phyloP scores from a whole-genome alignment of 2,329 filamentous ascomycete species.

The Cladophialophora bantiana region DNA sequence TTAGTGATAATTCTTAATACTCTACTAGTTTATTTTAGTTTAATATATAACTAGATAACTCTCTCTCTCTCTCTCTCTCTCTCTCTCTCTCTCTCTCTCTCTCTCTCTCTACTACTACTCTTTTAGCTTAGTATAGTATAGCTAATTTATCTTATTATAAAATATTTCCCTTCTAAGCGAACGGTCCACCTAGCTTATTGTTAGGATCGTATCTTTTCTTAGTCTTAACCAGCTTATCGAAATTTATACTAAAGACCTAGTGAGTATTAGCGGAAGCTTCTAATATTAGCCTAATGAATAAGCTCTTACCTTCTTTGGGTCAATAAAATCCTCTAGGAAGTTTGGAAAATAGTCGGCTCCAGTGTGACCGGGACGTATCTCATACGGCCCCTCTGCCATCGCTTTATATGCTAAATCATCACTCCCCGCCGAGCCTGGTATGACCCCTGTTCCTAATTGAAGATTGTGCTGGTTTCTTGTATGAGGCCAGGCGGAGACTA shows the following conservation, averaged over 20 bases:
- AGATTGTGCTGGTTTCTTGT: constrained; percentile 30
- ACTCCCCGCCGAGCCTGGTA: constrained; percentile 18
- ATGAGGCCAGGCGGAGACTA: constrained; percentile 27
- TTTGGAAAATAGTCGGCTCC: constrained; percentile 29
- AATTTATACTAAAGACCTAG: constrained; percentile 30
- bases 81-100: too few relatives aligned
- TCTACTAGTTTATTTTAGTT: too few relatives aligned
- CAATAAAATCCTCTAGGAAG: constrained; percentile 26
- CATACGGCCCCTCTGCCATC: constrained; percentile 25
- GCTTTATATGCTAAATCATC: constrained; percentile 25
- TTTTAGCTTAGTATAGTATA: too few relatives aligned
- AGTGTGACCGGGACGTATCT: constrained; percentile 25
- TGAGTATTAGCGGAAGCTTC: neutral
- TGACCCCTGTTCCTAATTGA: constrained; percentile 22
- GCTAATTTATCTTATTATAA: too few relatives aligned
- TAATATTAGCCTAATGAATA: neutral
- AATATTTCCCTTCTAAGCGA: neutral
- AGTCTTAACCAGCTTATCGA: constrained; percentile 14
- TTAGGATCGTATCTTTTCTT: constrained; percentile 26
- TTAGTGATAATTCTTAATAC: too few relatives aligned
- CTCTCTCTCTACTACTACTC: too few relatives aligned
- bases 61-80: too few relatives aligned
- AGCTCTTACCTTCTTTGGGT: constrained; percentile 20
- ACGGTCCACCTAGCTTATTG: constrained; percentile 27
- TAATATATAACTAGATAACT: too few relatives aligned